Conservation (phyloP, 441 rosid genomes). For the Brassica hybrid region DNA sequence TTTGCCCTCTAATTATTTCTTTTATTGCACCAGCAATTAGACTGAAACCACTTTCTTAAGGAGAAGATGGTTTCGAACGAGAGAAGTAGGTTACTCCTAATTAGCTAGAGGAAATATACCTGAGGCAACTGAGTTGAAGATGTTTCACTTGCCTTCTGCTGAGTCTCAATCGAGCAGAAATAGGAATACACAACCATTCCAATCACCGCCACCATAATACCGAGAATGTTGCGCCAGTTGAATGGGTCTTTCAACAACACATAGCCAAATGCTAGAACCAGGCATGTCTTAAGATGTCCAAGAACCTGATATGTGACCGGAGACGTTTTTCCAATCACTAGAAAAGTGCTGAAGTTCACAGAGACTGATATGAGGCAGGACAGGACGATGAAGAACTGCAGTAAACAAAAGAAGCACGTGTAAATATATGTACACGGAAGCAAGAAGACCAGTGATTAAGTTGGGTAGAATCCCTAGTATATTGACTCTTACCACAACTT, state of each 20-base stretch:
- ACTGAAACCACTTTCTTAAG: background rate
- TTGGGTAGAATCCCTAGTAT: background rate
- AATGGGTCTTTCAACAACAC: constrained; percentile 91
- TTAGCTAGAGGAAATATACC: constrained; percentile 51
- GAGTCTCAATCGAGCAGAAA: constrained; percentile 70
- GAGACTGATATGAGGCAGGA: constrained; percentile 98
- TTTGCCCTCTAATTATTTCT: background rate
- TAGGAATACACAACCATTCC: constrained; percentile 95
- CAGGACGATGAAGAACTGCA: constrained; percentile 97
- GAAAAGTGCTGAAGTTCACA: constrained; percentile 97
- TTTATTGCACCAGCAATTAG: background rate
- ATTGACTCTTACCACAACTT: constrained; percentile 76
- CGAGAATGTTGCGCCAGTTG: constrained; percentile 96
- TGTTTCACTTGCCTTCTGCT: constrained; percentile 81
- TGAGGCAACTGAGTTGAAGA: constrained; percentile 72
- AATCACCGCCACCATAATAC: constrained; percentile 80
- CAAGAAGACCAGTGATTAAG: background rate
- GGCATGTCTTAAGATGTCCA: constrained; percentile 96
- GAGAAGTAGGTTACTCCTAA: background rate
- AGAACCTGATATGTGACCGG: constrained; percentile 98
- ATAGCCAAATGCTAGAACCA: constrained; percentile 96
- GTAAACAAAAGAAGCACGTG: constrained; percentile 30
- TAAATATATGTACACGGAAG: constrained; percentile 35
- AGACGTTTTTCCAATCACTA: constrained; percentile 98
- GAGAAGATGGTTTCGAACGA: background rate